phyloP scores from a whole-genome alignment of 805 yeast genomes.

The Candida incommunis region DNA sequence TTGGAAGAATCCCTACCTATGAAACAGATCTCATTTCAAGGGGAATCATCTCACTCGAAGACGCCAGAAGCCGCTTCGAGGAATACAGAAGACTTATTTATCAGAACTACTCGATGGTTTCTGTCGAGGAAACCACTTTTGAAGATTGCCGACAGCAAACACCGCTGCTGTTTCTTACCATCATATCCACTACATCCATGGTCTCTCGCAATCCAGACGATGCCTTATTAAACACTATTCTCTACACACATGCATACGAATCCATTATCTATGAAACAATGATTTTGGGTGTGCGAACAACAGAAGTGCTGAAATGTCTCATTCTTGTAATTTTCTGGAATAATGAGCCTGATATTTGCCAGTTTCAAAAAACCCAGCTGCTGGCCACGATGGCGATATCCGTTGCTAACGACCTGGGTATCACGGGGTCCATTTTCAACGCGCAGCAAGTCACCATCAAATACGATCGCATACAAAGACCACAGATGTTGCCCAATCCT shows the following conservation, averaged over 20 bases:
- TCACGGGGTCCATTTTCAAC: constrained; percentile 18
- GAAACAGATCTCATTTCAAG: constrained; percentile 28
- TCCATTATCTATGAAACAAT: constrained; percentile 33
- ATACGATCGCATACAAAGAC: constrained; percentile 19
- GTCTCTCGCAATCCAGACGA: not conserved
- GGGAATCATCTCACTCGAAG: constrained; percentile 40
- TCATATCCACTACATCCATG: constrained; percentile 45
- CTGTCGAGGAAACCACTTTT: constrained; percentile 27
- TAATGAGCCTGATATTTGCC: constrained; percentile 64
- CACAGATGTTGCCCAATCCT: constrained; percentile 24
- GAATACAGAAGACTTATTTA: constrained; percentile 33
- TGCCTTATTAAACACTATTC: constrained; percentile 2
- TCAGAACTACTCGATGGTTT: constrained; percentile 37
- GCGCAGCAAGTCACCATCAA: constrained; percentile 4
- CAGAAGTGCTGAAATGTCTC: constrained; percentile 47
- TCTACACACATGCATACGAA: constrained; percentile 12
- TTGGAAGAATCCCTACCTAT: not conserved
- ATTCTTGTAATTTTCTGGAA: constrained; percentile 62
- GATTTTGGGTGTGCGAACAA: constrained; percentile 50
- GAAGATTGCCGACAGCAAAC: constrained; percentile 33
- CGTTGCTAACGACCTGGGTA: constrained; percentile 58
- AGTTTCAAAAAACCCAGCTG: constrained; percentile 60
- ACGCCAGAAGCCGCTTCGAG: constrained; percentile 39
- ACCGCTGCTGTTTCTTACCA: constrained; percentile 46
- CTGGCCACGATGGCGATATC: constrained; percentile 48